phyloP scores from a whole-genome alignment of 129 eudicot genomes.

The Ambrosia artemisiifolia region DNA sequence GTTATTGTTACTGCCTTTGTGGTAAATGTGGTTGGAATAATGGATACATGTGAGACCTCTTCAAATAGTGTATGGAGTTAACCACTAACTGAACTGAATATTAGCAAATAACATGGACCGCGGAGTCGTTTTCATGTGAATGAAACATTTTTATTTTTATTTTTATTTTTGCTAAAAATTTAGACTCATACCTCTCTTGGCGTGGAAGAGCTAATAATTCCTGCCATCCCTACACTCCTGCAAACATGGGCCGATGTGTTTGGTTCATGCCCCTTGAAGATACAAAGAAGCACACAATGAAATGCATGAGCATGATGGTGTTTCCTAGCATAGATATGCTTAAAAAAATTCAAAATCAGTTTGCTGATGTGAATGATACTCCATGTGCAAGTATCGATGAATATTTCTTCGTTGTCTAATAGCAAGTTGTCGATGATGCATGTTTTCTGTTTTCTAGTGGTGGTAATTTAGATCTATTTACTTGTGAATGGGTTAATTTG shows the following conservation, averaged over 20 bases:
- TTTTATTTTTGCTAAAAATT: too few relatives aligned
- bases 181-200: conserved; percentile 54
- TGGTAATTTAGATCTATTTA: neutral
- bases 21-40: too few relatives aligned
- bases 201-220: too few relatives aligned
- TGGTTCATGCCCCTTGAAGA: too few relatives aligned
- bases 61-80: too few relatives aligned
- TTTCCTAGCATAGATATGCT: conserved; percentile 56
- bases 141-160: neutral
- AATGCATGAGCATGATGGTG: too few relatives aligned
- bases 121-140: neutral
- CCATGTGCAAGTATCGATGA: conserved; percentile 42
- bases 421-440: too few relatives aligned
- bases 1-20: too few relatives aligned
- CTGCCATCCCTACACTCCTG: conserved; percentile 57
- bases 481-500: conserved; percentile 3
- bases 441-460: neutral
- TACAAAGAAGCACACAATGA: too few relatives aligned
- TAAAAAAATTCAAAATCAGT: conserved; percentile 25
- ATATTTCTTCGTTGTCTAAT: neutral
- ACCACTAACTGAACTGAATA: too few relatives aligned
- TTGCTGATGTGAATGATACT: conserved; percentile 2
- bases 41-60: too few relatives aligned
- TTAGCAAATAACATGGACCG: too few relatives aligned
- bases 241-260: conserved; percentile 55